Evolutionary conservation across 2,329 filamentous ascomycete species (phyloP).

Genomic region (Cytospora mali): DNA sequence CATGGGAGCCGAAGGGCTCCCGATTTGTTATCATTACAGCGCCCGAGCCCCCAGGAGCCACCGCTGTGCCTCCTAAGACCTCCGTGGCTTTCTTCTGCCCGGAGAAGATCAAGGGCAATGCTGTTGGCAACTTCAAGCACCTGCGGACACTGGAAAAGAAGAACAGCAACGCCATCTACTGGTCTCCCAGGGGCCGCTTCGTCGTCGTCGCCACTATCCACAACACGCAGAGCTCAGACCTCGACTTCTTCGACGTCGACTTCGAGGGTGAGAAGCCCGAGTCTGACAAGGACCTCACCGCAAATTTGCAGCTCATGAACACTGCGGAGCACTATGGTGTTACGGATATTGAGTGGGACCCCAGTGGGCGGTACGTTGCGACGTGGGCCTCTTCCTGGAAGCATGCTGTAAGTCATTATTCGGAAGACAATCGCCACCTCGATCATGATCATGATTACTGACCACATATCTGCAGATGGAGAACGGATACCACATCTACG

Average conservation of each 20-base stretch:
- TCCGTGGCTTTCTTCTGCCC: constrained; percentile 95
- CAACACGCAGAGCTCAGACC: constrained; percentile 89
- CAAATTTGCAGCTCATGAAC: constrained; percentile 94
- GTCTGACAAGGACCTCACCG: constrained; percentile 88
- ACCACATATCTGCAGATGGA: constrained; percentile 71
- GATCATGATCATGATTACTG: constrained; percentile 26
- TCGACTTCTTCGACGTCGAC: constrained; percentile 97
- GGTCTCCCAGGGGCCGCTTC: constrained; percentile 94
- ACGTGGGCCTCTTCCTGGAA: constrained; percentile 96
- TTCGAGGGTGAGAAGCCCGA: constrained; percentile 97
- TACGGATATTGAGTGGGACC: constrained; percentile 97
- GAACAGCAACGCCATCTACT: constrained; percentile 99
- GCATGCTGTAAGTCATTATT: constrained; percentile 72
- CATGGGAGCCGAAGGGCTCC: constrained; percentile 98
- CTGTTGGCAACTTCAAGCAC: constrained; percentile 92
- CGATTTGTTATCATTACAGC: constrained; percentile 97
- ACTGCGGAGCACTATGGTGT: constrained; percentile 95
- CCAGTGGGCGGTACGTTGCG: constrained; percentile 90
- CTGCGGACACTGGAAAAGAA: constrained; percentile 96
- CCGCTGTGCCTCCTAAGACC: constrained; percentile 89
- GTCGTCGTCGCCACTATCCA: constrained; percentile 92
- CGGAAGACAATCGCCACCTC: not conserved
- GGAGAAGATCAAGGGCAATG: constrained; percentile 83
- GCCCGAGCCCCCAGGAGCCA: constrained; percentile 75
- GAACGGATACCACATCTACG: constrained; percentile 98